phyloP scores from a whole-genome alignment of 2,329 filamentous ascomycete genomes.

The Cordyceps pruinosa region DNA sequence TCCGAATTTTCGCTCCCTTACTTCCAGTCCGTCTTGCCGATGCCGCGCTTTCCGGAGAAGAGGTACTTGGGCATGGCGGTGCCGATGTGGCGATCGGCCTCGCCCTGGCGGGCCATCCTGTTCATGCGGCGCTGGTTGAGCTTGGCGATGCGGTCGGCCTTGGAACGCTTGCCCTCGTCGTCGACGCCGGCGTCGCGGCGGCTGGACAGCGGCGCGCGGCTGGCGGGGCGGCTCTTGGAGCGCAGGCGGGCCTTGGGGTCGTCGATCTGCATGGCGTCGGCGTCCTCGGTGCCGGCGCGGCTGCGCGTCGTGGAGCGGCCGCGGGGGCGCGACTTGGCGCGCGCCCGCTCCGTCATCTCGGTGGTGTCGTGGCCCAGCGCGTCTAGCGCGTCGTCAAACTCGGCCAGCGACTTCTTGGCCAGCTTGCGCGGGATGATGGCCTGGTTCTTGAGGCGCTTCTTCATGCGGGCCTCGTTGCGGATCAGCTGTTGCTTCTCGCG shows the following conservation, averaged over 20 bases:
- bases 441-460: conserved; percentile 95
- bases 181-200: conserved; percentile 71
- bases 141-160: conserved; percentile 83
- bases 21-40: conserved; percentile 77
- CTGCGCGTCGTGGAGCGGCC: conserved; percentile 63
- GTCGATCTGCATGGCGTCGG: conserved; percentile 69
- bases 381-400: conserved; percentile 82
- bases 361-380: conserved; percentile 79
- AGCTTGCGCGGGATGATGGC: conserved; percentile 83
- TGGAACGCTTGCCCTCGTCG: conserved; percentile 58
- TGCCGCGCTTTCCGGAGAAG: conserved; percentile 84
- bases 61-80: conserved; percentile 83
- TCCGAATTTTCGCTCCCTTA: conserved; percentile 32
- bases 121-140: conserved; percentile 98
- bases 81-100: conserved; percentile 85
- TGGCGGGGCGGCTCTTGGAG: conserved; percentile 59
- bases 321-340: conserved; percentile 56
- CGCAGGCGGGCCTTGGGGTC: conserved; percentile 51
- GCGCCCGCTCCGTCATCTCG: conserved; percentile 64
- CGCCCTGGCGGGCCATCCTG: conserved; percentile 91
- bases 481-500: conserved; percentile 90
- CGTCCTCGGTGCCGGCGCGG: conserved; percentile 55
- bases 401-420: conserved; percentile 72
- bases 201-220: conserved; percentile 50
- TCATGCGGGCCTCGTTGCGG: conserved; percentile 89